Evolutionary conservation across 2,329 filamentous ascomycete species (phyloP), one percentile per base, ranked within the genome.

Genomic region (Fusarium fujikuroi): DNA sequence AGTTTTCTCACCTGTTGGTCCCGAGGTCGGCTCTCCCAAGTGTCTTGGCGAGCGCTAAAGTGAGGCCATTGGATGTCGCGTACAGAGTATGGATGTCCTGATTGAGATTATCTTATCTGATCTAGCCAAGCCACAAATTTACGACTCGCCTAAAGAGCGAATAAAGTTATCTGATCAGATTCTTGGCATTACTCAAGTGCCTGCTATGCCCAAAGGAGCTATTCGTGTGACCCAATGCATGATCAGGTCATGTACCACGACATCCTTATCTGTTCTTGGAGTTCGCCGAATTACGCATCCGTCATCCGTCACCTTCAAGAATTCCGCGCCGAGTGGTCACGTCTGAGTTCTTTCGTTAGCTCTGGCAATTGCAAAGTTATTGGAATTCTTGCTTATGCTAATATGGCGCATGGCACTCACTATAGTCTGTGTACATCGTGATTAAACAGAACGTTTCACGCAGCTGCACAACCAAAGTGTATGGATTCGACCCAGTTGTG

Each of bases 21-120:
- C 52, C 37, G 52, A 43, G 21, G 16, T 43, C 25, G 25, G 36
- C 37, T 32, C 21, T 42, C 15, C 12, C 19, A 23, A 30, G n/a
- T 19, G 25, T 56, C 52, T 56, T 43, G 37, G 52, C 54, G 0
- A 12, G 39, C 30, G n/a, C 39, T 15, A 34, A 18, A 46, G 18
- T 46, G 30, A 57, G n/a, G 54, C 54, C 30, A 57, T 43, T 23
- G n/a, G 15, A 43, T 28, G 3, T 46, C 10, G 54, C 18, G 39
- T 6, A 25, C 25, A 25, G 25, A 25, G 25, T 57, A 21, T 9
- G 18, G 44, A 46, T 46, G 25, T 25, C 39, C n/a, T 16, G 23
- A 28, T 54, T 54, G 39, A 47, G 30, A 57, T 57, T 57, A 57
- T 47, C 54, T 57, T 57, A 57, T 57, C 39, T 57, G 54, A 46